Evolutionary conservation across 345 rosid species (phyloP), one percentile per base, ranked within the genome.

Genomic region (Arabis alpina): DNA sequence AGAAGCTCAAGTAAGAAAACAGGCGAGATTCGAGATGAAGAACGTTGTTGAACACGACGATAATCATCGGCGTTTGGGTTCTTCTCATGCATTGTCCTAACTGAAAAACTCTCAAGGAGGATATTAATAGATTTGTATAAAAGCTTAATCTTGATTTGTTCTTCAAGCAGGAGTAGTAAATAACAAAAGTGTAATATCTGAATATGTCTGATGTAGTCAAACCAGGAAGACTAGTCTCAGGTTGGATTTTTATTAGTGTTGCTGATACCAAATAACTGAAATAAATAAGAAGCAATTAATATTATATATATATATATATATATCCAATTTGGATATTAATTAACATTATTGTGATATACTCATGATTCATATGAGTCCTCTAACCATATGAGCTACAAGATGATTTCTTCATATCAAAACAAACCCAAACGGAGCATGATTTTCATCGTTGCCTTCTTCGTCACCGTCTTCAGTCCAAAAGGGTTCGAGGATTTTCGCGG

Each of bases 11-110:
- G 65, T 55, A 9, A 72, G 58, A n/a, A 69, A 64, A 3, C 70
- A 52, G 13, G 47, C 27, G 42, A 69, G 63, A 44, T 72, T 61
- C 2, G 95, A 85, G 79, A 70, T 87, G 88, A 82, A 63, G 77
- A 85, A 87, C 57, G 78, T 85, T 67, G 83, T 79, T 10, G 66
- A 64, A 56, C 59, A 55, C 1, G 64, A 55, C 15, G 84, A 81
- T 37, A 63, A 61, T 60, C 77, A 73, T 52, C 69, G 40, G 68
- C 53, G 43, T 63, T 25, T 60, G 27, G 52, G 41, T 48, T 63
- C 55, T 48, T 48, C 55, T 63, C 55, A 63, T 16, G 68, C 55
- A 28, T 61, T 44, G 69, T 64, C 74, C 11, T 75, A 19, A 54
- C 47, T 5, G 10, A n/a, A 9, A 43, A 41, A 37, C 19, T 54